Base-by-base conservation (phyloP, 2,329 filamentous ascomycete genomes). In the Fusarium torreyae region DNA sequence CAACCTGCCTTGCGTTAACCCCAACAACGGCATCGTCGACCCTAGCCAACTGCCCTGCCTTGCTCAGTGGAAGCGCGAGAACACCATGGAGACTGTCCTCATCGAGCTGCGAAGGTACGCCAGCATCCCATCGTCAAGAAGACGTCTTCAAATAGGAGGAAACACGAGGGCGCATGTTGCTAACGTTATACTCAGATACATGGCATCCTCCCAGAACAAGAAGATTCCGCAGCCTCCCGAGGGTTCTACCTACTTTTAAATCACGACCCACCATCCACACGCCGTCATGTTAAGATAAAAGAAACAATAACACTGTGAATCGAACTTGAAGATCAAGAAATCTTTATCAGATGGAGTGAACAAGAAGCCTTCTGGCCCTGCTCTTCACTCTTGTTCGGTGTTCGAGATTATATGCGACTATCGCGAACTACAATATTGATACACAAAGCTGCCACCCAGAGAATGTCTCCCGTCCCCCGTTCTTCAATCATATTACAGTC, bases 141-240 rank as follows among this genome's bases (percentile, higher is more conserved):
- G 18, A 11, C 28, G 28, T 31, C 28, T 31, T 10, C 28, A 31
- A 31, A 31, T 31, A 31, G 28, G 28, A 31, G 28, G 28, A 31
- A 31, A 31, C 28, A 31, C 10, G 42, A 17, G 20, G 33, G 7
- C 3, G 4, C 22, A 28, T 20, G 3, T 18, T 38, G 15, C 57
- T 71, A 36, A 71, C 52, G 14, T 6, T 24, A 28, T 31, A 2
- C 13, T 17, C 39, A 97, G 94, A 81, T 97, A 93, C 80, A 98
- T 99, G 96, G 95, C 95, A 31, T 88, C 94, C 63, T 90, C 92
- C 26, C 87, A 90, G 72, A 92, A 98, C 84, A 98, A 98, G 88
- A 98, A 98, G 83, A 89, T 98, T 31, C 92, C 94, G 14, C 96
- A 99, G 80, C 96, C 96, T 40, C 88, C 93, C 6, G 96, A 99